A percentile compares a stretch with the other conserved stretches of the same genome.
Evolutionary conservation across 768 basidiomycete genomes (phyloP).

Genomic region (Coprinopsis cinerea): DNA sequence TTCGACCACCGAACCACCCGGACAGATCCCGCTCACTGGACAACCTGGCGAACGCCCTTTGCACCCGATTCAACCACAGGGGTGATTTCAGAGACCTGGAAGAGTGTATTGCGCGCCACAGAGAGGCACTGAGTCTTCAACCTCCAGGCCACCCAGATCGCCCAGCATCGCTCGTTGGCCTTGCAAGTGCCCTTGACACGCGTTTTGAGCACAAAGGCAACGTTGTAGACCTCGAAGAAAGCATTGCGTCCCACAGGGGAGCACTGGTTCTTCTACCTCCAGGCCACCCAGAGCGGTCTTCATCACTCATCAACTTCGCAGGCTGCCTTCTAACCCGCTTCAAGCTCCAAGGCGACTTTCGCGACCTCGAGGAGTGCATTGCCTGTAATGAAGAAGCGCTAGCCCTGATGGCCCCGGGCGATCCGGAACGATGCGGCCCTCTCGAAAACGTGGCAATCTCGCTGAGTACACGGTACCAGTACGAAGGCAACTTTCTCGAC

Average conservation of each 20-base stretch:
- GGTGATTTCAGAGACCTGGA: neutral
- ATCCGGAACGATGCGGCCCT: neutral
- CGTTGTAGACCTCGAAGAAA: neutral
- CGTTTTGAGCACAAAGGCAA: neutral
- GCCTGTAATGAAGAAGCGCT: neutral
- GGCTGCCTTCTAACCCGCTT: neutral
- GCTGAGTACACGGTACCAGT: neutral
- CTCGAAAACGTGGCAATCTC: neutral
- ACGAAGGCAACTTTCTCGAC: neutral
- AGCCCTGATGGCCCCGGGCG: neutral
- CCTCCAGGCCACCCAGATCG: neutral
- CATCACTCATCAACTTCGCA: neutral
- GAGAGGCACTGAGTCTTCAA: neutral
- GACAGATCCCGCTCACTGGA: neutral
- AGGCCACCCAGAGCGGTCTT: neutral
- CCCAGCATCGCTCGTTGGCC: neutral
- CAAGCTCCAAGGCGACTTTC: neutral
- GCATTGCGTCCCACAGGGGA: neutral
- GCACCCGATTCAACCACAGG: neutral
- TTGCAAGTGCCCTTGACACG: neutral
- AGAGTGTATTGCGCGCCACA: neutral
- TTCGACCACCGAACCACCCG: neutral
- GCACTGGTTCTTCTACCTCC: neutral
- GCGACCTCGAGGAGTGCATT: neutral
- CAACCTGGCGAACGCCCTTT: neutral